A percentile compares a stretch with the other conserved stretches of the same genome.
Evolutionary conservation across 2,329 filamentous ascomycete genomes (phyloP).

Genomic region (Aureobasidium sp.): DNA sequence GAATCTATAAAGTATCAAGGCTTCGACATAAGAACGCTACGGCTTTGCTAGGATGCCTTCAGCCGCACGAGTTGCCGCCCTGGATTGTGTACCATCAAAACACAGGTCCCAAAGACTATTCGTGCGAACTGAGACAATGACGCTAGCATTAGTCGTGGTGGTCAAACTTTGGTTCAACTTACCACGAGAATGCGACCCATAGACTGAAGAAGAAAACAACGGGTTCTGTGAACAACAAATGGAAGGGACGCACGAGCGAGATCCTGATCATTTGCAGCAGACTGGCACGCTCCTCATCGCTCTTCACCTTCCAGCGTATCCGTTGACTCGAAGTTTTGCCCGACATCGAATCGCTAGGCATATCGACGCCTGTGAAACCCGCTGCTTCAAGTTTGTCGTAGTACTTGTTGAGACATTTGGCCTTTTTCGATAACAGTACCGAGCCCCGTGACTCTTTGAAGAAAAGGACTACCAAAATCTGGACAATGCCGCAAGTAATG

Average conservation of each 20-base stretch:
- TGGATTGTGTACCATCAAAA: too few species aligned
- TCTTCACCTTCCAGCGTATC: constrained; percentile 71
- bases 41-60: too few species aligned
- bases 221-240: constrained; percentile 66
- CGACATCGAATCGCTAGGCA: constrained; percentile 27
- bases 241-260: constrained; percentile 71
- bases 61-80: too few species aligned
- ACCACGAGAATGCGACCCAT: constrained; percentile 80
- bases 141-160: too few species aligned
- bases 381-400: constrained; percentile 64
- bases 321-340: constrained; percentile 37
- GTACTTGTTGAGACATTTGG: constrained; percentile 66
- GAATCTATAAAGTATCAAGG: too few species aligned
- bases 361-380: constrained; percentile 52
- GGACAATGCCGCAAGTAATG: constrained; percentile 58
- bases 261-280: constrained; percentile 63
- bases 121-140: too few species aligned
- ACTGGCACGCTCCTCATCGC: constrained; percentile 67
- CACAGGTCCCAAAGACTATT: too few species aligned
- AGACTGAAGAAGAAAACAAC: constrained; percentile 81
- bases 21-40: too few species aligned
- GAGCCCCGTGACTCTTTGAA: constrained; percentile 79
- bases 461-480: constrained; percentile 57
- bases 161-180: too few species aligned
- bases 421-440: constrained; percentile 71